Conservation (phyloP, 2,329 filamentous ascomycete species). For the Aureobasidium sp. region DNA sequence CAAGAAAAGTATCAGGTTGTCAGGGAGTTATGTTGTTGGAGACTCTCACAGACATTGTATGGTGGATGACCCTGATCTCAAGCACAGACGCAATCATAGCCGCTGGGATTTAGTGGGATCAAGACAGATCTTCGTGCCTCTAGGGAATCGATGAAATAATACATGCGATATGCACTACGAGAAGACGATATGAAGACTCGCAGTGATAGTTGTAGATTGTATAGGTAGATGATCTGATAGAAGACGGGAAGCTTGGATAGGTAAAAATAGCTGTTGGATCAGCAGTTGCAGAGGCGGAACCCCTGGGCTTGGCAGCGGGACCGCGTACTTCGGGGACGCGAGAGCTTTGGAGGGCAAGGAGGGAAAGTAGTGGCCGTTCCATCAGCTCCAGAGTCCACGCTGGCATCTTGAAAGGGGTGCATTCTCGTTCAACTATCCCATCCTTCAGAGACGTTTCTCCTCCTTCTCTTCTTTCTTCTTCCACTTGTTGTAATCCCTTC, state of each 20-base stretch:
- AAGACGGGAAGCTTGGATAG: not conserved
- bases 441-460: not conserved
- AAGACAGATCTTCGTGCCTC: not conserved
- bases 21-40: not conserved
- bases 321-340: not conserved
- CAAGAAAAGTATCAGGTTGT: not conserved
- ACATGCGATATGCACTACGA: not conserved
- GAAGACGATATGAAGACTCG: not conserved
- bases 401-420: constrained; percentile 12
- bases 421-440: not conserved
- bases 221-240: not conserved
- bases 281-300: not conserved
- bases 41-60: not conserved
- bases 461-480: not conserved
- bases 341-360: not conserved
- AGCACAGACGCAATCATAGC: not conserved
- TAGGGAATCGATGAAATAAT: not conserved
- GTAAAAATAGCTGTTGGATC: constrained; percentile 8
- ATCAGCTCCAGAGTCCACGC: constrained; percentile 6
- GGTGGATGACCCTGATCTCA: not conserved
- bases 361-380: not conserved
- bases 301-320: not conserved
- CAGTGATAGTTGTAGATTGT: not conserved
- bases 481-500: constrained; percentile 4
- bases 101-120: not conserved